Base-by-base conservation (phyloP, 2,329 filamentous ascomycete species). In the Dactylonectria macrodidyma region DNA sequence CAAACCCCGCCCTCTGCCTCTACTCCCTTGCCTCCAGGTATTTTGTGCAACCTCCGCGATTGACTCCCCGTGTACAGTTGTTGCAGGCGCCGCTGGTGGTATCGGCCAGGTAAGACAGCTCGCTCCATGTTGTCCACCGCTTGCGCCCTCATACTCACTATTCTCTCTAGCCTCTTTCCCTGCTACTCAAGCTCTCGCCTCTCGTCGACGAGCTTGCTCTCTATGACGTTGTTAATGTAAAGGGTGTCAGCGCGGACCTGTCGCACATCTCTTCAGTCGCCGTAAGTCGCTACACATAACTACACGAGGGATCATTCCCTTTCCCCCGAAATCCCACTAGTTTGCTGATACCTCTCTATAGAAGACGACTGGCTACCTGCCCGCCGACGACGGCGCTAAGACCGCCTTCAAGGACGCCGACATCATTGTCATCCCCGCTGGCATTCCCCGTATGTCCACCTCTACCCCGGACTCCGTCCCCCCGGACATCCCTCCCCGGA, bases 171-270 rank as follows among this genome's bases (percentile, higher is more conserved):
- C 96, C 96, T 76, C 89, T 99, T 79, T 99, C 96, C 74, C 93
- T 99, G 75, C 93, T 99, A 78, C 89, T 98, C 82, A 99, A 99
- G 90, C 90, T 93, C 75, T 93, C 88, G 80, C 93, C 95, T 73
- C 90, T 94, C 79, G 88, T 99, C 78, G 92, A 95, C 79, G 94
- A 98, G 87, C 93, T 99, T 78, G 89, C 95, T 69, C 93, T 99
- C 78, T 99, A 98, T 88, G 96, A 99, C 97, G 95, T 99, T 75
- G 95, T 98, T 84, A 98, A 98, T 90, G 97, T 95, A 58, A 95
- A 95, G 77, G 96, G 96, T 84, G 96, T 99, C 80, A 19, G 94
- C 95, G 73, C 91, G 95, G 96, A 99, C 83, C 91, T 99, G 68
- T 98, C 95, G 69, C 96, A 99, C 89, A 98, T 99, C 85, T 97